Conservation (phyloP, 2,329 filamentous ascomycete species). For the Aureobasidium pullulans region DNA sequence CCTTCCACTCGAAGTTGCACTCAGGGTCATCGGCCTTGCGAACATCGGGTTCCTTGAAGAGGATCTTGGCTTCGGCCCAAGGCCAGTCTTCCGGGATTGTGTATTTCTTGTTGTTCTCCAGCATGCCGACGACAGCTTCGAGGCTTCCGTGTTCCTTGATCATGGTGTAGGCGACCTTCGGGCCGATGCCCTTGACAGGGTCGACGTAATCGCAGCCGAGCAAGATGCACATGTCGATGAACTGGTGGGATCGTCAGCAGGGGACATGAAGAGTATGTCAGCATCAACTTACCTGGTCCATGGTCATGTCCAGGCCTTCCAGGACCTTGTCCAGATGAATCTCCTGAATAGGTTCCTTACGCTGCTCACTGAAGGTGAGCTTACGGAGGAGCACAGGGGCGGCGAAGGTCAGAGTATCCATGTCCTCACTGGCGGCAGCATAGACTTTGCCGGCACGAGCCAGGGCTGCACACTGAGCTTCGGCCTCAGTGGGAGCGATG, state of each 20-base stretch:
- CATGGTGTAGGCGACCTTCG: slow-evolving; percentile 82
- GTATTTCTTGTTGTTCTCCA: slow-evolving; percentile 74
- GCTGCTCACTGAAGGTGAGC: slow-evolving; percentile 92
- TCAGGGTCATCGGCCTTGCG: slow-evolving; percentile 71
- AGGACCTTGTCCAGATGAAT: slow-evolving; percentile 83
- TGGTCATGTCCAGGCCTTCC: slow-evolving; percentile 80
- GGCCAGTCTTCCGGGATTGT: slow-evolving; percentile 94
- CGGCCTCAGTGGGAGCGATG: slow-evolving; percentile 90
- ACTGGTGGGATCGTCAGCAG: slow-evolving; percentile 45
- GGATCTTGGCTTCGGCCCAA: slow-evolving; percentile 78
- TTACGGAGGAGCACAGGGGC: slow-evolving; percentile 84
- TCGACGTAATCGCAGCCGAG: slow-evolving; percentile 97
- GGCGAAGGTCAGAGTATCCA: slow-evolving; percentile 97
- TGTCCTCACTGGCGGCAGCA: slow-evolving; percentile 93
- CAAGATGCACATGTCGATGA: slow-evolving; percentile 95
- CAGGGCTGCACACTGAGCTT: slow-evolving; percentile 89
- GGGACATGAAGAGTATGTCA: neutral
- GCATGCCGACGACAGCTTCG: slow-evolving; percentile 76
- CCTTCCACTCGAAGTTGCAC: slow-evolving; percentile 98
- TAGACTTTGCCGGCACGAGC: slow-evolving; percentile 92
- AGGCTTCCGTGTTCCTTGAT: slow-evolving; percentile 87
- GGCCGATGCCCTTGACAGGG: slow-evolving; percentile 89
- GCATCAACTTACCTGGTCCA: slow-evolving; percentile 57
- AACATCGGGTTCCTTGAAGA: slow-evolving; percentile 90
- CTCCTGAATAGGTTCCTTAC: slow-evolving; percentile 96